phyloP scores from a whole-genome alignment of 768 basidiomycete genomes.

The Lactarius tabidus region DNA sequence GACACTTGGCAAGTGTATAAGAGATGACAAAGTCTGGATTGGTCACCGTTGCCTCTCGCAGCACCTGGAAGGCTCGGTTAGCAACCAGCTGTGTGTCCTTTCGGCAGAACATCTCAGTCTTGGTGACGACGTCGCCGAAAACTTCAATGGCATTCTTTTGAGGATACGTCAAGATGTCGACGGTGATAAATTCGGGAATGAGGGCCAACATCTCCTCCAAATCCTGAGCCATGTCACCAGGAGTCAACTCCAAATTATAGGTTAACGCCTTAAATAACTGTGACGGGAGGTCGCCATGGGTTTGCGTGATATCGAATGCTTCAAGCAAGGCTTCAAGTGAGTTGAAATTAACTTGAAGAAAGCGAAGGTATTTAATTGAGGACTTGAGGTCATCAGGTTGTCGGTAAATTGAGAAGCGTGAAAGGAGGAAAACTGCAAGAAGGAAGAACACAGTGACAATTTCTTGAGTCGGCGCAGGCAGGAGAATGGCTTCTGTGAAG shows the following conservation, averaged over 20 bases:
- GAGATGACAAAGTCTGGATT: too few relatives aligned
- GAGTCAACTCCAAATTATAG: neutral
- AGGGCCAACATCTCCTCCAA: constrained; percentile 2
- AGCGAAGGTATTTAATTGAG: neutral
- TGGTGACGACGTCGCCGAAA: too few relatives aligned
- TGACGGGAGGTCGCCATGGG: neutral
- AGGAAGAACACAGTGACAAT: too few relatives aligned
- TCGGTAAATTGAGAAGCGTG: neutral
- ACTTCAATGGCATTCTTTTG: too few relatives aligned
- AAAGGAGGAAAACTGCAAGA: neutral
- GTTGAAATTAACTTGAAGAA: neutral
- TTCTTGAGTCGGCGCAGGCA: neutral
- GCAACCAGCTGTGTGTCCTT: too few relatives aligned
- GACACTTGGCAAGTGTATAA: too few relatives aligned
- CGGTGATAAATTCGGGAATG: neutral
- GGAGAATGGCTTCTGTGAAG: neutral
- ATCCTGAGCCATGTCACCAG: neutral
- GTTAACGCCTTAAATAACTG: neutral
- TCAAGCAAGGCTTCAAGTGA: neutral
- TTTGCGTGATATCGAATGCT: too few relatives aligned
- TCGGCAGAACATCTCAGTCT: too few relatives aligned
- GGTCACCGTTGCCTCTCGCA: too few relatives aligned
- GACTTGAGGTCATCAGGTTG: neutral
- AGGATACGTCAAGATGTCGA: neutral
- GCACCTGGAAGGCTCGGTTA: too few relatives aligned